These are phyloP conservation scores for Rosa persica DNA, from an alignment of 306 rosid species.

Conservation along the genomic window DNA sequence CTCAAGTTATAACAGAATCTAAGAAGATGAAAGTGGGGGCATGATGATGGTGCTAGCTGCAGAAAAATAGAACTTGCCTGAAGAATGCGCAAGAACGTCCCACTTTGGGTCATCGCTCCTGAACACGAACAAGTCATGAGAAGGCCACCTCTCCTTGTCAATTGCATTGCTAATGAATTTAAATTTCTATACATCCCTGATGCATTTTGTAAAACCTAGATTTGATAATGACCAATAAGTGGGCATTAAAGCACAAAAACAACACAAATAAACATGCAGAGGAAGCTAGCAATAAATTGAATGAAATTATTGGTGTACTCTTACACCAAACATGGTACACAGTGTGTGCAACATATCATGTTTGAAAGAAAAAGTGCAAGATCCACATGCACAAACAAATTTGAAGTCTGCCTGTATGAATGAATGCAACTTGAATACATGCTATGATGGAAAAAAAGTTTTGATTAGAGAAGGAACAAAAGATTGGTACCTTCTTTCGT, in stretches of 20 bases:
- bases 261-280: slow-evolving; percentile 3
- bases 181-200: slow-evolving; percentile 85
- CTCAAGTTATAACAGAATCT: neutral
- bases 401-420: neutral
- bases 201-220: slow-evolving; percentile 76
- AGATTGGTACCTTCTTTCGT: slow-evolving; percentile 56
- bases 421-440: neutral
- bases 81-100: slow-evolving; percentile 66
- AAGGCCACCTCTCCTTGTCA: slow-evolving; percentile 86
- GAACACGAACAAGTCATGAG: slow-evolving; percentile 96
- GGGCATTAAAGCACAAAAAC: slow-evolving; percentile 14
- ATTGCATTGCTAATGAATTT: slow-evolving; percentile 83
- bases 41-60: neutral
- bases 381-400: neutral
- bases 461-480: neutral
- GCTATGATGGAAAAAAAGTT: neutral
- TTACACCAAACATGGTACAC: neutral
- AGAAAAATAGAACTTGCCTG: slow-evolving; percentile 51
- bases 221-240: slow-evolving; percentile 13
- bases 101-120: slow-evolving; percentile 90
- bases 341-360: neutral
- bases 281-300: neutral
- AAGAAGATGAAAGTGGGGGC: neutral
- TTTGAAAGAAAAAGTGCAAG: neutral
- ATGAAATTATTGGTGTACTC: neutral